Evolutionary conservation across 139 green algal genomes (phyloP), one percentile per base, ranked within the genome.

Genomic region (Ettlia oleoabundans): DNA sequence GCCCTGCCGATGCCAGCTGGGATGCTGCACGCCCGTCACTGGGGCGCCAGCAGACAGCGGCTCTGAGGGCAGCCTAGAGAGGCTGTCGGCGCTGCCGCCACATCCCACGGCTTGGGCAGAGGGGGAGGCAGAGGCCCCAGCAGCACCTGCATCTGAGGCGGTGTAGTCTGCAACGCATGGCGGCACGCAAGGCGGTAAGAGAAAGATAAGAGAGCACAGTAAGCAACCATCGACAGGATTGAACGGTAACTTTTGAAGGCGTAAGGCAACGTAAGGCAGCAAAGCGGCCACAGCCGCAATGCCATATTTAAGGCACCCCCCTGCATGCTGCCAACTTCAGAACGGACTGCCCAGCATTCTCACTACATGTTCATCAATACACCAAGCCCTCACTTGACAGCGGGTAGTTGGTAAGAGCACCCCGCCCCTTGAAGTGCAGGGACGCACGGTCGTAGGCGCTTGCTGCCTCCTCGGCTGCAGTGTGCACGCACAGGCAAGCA

Each of bases 341-440:
- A n/a, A n/a, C n/a, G n/a, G n/a, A n/a, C n/a, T n/a, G n/a, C n/a
- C n/a, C n/a, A n/a, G n/a, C n/a, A n/a, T n/a, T n/a, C n/a, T n/a
- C n/a, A n/a, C n/a, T n/a, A n/a, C n/a, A n/a, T n/a, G n/a, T n/a
- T n/a, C n/a, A n/a, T n/a, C n/a, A n/a, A n/a, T n/a, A n/a, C n/a
- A n/a, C n/a, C n/a, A n/a, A n/a, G n/a, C n/a, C n/a, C 22, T 15
- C 22, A 66, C 81, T 55, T 24, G 63, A 70, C 26, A 88, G 75
- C 7, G 86, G 86, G 70, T 89, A 91, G 74, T 91, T 91, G 53
- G 87, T 91, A 63, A 88, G 80, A 42, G 87, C 75, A 10, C 84
- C 84, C 19, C 69, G 52, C n/a, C 87, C 87, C 33, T 84, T 83
- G 30, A 81, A 38, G 9, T 43, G 47, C 30, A 89, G 65, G 15